Evolutionary conservation across 139 green algal genomes (phyloP), one percentile per base, ranked within the genome.

Genomic region (Chlorella vulgaris): DNA sequence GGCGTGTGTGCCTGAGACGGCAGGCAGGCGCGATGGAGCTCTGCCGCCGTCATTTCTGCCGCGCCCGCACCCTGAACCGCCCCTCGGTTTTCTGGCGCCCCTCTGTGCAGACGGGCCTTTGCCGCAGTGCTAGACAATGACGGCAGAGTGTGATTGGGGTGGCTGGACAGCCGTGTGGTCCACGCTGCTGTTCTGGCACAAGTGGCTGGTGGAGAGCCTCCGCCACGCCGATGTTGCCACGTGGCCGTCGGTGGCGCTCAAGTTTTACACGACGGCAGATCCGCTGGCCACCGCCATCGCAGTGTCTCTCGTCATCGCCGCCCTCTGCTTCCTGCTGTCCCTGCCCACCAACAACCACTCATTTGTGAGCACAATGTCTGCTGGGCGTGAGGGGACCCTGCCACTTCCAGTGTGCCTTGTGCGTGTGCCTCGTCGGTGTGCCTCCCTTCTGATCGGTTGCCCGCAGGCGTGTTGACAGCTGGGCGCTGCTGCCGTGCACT

Each of bases 291-390:
- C 36, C 1, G 65, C 77, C 2, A 1, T 83, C 0, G 65, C 35
- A 1, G 28, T 76, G 2, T 35, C 47, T 2, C 47, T 83, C 15
- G n/a, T 83, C 19, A 4, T 76, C 15, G 66, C 66, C 13, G 10
- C 35, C 13, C 22, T 83, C 31, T 58, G 39, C 39, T 61, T 69
- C 55, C 4, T 65, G 7, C 50, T 76, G 18, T 42, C n/a, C 77
- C 50, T 83, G 31, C 63, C 77, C 35, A 83, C 77, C 65, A 83
- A 83, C 77, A 65, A 66, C 40, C 77, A 83, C 66, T 65, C 36
- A 2, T 83, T 68, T 68, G 76, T 82, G 47, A 50, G 76, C 29
- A 21, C 33, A 18, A 5, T n/a, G n/a, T n/a, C n/a, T n/a, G n/a
- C n/a, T n/a, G n/a, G n/a, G n/a, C n/a, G n/a, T n/a, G n/a, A n/a